Percentiles rank a stretch among this genome's conserved stretches.
These are phyloP conservation scores for Aureobasidium sp. DNA, from an alignment of 2,329 filamentous ascomycete genomes.

Conservation along the genomic window DNA sequence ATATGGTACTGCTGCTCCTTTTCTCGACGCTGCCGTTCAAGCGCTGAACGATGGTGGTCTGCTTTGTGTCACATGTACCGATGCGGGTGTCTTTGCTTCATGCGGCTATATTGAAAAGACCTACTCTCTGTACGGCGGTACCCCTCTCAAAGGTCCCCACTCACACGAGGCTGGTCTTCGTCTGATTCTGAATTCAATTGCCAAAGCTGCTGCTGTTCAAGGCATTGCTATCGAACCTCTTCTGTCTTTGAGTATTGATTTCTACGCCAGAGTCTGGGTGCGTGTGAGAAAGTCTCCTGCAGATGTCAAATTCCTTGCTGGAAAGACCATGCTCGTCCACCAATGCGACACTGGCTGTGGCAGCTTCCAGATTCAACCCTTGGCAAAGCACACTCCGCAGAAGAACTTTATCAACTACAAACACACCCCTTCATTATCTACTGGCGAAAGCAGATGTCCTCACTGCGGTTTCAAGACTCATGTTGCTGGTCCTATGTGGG, in stretches of 20 bases:
- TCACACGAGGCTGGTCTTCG: conserved; percentile 87
- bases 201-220: conserved; percentile 73
- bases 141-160: conserved; percentile 75
- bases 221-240: conserved; percentile 85
- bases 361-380: conserved; percentile 76
- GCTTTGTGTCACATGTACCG: conserved; percentile 92
- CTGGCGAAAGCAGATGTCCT: conserved; percentile 58
- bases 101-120: conserved; percentile 92
- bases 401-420: conserved; percentile 63
- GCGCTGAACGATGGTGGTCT: conserved; percentile 81
- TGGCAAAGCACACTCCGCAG: conserved; percentile 62
- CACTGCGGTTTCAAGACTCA: conserved; percentile 87
- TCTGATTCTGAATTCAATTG: conserved; percentile 75
- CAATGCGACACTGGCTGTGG: conserved; percentile 87
- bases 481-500: conserved; percentile 90
- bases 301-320: conserved; percentile 82
- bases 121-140: conserved; percentile 85
- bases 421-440: conserved; percentile 63
- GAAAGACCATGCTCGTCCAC: conserved; percentile 89
- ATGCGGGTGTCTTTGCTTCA: conserved; percentile 90
- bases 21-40: conserved; percentile 86
- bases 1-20: conserved; percentile 87
- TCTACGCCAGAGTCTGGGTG: conserved; percentile 86
- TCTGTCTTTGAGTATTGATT: conserved; percentile 90
- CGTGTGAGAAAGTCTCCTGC: conserved; percentile 70